Percentiles rank a stretch among this genome's conserved stretches.
These are phyloP conservation scores for Licmophora abbreviata DNA, from an alignment of 108 stramenopile genomes.

Conservation along the genomic window DNA sequence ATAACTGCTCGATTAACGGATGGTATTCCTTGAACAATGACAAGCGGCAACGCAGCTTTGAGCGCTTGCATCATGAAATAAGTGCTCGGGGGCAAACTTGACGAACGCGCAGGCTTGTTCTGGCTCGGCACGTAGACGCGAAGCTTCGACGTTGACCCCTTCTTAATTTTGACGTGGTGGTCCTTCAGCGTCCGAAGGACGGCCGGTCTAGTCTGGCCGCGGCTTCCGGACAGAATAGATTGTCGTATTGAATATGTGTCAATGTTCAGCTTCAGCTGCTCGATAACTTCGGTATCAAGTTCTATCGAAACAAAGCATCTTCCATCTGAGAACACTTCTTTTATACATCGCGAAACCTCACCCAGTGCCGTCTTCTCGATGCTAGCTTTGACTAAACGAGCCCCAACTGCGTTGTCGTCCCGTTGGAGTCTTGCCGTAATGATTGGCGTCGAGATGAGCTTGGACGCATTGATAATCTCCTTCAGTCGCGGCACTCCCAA, in stretches of 20 bases:
- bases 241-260: slow-evolving; percentile 64
- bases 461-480: slow-evolving; percentile 99
- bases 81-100: slow-evolving; percentile 12
- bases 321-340: slow-evolving; percentile 85
- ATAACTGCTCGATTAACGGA: slow-evolving; percentile 95
- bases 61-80: slow-evolving; percentile 91
- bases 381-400: slow-evolving; percentile 93
- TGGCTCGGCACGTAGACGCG: slow-evolving; percentile 70
- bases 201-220: slow-evolving; percentile 64
- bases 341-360: slow-evolving; percentile 85
- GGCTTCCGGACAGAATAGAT: slow-evolving; percentile 74
- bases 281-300: slow-evolving; percentile 89
- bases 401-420: slow-evolving; percentile 82
- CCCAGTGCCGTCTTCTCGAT: slow-evolving; percentile 97
- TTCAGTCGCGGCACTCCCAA: slow-evolving; percentile 97
- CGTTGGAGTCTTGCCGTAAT: slow-evolving; percentile 90
- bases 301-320: slow-evolving; percentile 84
- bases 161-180: slow-evolving; percentile 59
- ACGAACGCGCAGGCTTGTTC: slow-evolving; percentile 1
- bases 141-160: slow-evolving; percentile 60
- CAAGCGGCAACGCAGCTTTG: slow-evolving; percentile 82
- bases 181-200: slow-evolving; percentile 66
- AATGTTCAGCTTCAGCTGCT: slow-evolving; percentile 87
- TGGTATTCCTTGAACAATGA: slow-evolving; percentile 95
- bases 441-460: slow-evolving; percentile 98